Evolutionary conservation across 208 protist species (phyloP).

Genomic region (Vickermania spadyakhi): DNA sequence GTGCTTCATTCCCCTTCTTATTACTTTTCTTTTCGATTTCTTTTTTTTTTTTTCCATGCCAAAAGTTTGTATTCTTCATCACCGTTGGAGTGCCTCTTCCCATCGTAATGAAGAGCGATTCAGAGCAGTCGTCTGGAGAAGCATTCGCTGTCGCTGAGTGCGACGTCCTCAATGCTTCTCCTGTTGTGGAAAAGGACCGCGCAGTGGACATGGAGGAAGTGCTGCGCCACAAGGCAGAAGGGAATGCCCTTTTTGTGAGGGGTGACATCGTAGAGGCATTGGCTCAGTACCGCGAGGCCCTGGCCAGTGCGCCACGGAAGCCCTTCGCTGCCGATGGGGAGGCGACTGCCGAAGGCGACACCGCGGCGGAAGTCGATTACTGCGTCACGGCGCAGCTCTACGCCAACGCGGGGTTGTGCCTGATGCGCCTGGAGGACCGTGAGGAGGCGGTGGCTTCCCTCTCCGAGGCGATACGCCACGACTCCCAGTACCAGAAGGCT

Average conservation of each 20-base stretch:
- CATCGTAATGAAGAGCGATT: too few relatives aligned
- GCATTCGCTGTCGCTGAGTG: slow-evolving; percentile 16
- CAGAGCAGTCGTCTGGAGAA: too few relatives aligned
- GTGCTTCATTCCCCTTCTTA: too few relatives aligned
- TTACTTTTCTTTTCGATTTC: too few relatives aligned
- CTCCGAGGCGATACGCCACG: slow-evolving; percentile 76
- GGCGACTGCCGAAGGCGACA: slow-evolving; percentile 6
- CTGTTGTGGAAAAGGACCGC: slow-evolving; percentile 1
- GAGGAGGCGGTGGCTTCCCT: slow-evolving; percentile 73
- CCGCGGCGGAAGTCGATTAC: slow-evolving; percentile 48
- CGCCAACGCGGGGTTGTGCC: slow-evolving; percentile 75
- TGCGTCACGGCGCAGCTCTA: slow-evolving; percentile 77
- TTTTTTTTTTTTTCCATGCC: too few relatives aligned
- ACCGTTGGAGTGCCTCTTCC: too few relatives aligned
- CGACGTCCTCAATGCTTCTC: slow-evolving; percentile 5
- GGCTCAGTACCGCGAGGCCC: slow-evolving; percentile 49
- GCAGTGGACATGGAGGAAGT: slow-evolving; percentile 7
- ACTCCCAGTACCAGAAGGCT: slow-evolving; percentile 75
- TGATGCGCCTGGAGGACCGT: slow-evolving; percentile 54
- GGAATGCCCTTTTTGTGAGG: slow-evolving; percentile 52
- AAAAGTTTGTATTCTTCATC: slow-evolving; percentile 2
- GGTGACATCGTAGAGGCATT: slow-evolving; percentile 56
- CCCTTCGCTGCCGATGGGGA: slow-evolving; percentile 15
- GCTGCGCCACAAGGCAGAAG: slow-evolving; percentile 48
- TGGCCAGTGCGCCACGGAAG: slow-evolving; percentile 50